Evolutionary conservation across 2,329 filamentous ascomycete species (phyloP).

Genomic region (Aspergillus fumigatus): DNA sequence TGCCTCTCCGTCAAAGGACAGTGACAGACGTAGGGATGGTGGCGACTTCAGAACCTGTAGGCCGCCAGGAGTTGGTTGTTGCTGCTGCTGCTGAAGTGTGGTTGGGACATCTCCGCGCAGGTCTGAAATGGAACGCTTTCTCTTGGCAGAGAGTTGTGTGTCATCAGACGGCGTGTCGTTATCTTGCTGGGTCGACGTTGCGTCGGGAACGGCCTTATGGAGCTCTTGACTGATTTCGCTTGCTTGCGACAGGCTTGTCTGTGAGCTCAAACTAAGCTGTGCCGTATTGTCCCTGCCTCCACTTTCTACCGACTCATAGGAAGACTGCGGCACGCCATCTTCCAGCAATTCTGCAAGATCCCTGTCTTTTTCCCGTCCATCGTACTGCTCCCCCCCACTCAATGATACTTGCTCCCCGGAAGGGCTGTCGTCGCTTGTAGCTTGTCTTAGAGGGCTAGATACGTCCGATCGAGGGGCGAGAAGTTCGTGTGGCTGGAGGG

Average conservation of each 20-base stretch:
- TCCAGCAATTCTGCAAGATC: constrained; percentile 16
- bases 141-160: constrained; percentile 21
- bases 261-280: constrained; percentile 22
- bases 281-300: constrained; percentile 27
- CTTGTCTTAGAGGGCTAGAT: constrained; percentile 24
- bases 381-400: constrained; percentile 25
- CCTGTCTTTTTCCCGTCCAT: constrained; percentile 17
- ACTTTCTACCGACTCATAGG: constrained; percentile 13
- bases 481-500: constrained; percentile 73
- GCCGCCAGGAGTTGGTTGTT: constrained; percentile 8
- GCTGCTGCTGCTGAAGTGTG: constrained; percentile 2
- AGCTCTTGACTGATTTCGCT: constrained; percentile 21
- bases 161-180: constrained; percentile 15
- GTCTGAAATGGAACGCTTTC: constrained; percentile 33
- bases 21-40: constrained; percentile 37
- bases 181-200: constrained; percentile 9
- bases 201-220: constrained; percentile 16
- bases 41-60: constrained; percentile 27
- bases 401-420: constrained; percentile 25
- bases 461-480: constrained; percentile 36
- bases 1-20: constrained; percentile 40
- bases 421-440: constrained; percentile 25
- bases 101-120: constrained; percentile 13
- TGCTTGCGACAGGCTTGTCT: constrained; percentile 27
- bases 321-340: constrained; percentile 7